phyloP scores from a whole-genome alignment of 306 rosid species.

The Spatholobus suberectus region DNA sequence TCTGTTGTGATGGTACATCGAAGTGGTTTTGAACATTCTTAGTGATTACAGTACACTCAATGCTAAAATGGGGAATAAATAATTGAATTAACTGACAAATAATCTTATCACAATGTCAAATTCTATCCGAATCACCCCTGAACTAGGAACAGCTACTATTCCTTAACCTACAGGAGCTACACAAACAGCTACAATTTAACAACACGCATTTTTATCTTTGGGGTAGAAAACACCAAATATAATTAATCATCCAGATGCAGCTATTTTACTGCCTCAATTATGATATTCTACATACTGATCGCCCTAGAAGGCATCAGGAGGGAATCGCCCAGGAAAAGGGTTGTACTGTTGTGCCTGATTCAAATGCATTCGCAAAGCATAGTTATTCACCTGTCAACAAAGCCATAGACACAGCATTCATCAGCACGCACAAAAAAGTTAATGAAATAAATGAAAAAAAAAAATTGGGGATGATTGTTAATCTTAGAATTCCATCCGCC shows the following conservation, averaged over 20 bases:
- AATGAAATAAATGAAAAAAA: background rate
- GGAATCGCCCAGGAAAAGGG: constrained; percentile 81
- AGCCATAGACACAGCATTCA: constrained; percentile 1
- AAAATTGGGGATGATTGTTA: background rate
- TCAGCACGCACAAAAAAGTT: constrained; percentile 28
- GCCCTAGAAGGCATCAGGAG: constrained; percentile 80
- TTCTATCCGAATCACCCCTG: constrained; percentile 43
- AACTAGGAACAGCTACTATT: constrained; percentile 32
- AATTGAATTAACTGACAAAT: constrained; percentile 39
- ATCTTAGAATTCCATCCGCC: background rate
- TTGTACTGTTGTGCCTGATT: constrained; percentile 90
- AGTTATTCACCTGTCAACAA: constrained; percentile 80
- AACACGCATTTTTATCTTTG: background rate
- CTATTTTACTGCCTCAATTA: constrained; percentile 42
- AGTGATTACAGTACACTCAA: constrained; percentile 30
- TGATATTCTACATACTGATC: constrained; percentile 27
- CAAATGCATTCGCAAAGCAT: constrained; percentile 93
- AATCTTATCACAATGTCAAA: background rate
- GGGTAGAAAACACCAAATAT: background rate
- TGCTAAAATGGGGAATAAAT: constrained; percentile 27
- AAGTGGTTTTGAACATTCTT: constrained; percentile 21
- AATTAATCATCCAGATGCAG: constrained; percentile 31
- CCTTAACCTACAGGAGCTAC: constrained; percentile 40
- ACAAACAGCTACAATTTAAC: constrained; percentile 33
- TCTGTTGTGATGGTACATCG: background rate